phyloP scores from a whole-genome alignment of 495 filamentous ascomycete species.

The Zalerion maritima region DNA sequence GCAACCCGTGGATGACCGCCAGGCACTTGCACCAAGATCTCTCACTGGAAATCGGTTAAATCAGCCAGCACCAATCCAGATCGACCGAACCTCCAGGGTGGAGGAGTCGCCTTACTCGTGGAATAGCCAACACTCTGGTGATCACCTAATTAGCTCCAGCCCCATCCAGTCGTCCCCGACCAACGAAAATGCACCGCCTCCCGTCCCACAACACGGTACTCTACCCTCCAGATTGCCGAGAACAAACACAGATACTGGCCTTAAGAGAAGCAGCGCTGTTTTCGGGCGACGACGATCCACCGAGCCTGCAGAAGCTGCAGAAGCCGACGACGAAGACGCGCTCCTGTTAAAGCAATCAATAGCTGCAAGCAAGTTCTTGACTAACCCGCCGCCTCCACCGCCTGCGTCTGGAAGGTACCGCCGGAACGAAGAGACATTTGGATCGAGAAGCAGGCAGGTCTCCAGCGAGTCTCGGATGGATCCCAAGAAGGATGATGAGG shows the following conservation, averaged over 20 bases:
- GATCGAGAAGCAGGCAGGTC: conserved; percentile 20
- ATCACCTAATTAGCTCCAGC: conserved; percentile 39
- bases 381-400: conserved; percentile 8
- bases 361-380: conserved; percentile 31
- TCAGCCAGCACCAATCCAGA: conserved; percentile 41
- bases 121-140: conserved; percentile 51
- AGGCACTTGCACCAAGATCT: conserved; percentile 18
- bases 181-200: conserved; percentile 15
- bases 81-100: conserved; percentile 39
- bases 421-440: conserved; percentile 16
- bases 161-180: conserved; percentile 16
- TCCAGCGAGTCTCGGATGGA: conserved; percentile 18
- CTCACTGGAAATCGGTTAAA: conserved; percentile 23
- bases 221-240: conserved; percentile 6
- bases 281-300: conserved; percentile 29
- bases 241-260: conserved; percentile 21
- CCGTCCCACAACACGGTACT: conserved; percentile 19
- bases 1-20: conserved; percentile 20
- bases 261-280: conserved; percentile 34
- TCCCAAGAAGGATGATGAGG: conserved; percentile 27
- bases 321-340: conserved; percentile 55
- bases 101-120: conserved; percentile 52
- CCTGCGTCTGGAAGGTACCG: conserved; percentile 18
- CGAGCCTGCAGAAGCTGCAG: conserved; percentile 18
- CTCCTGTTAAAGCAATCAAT: conserved; percentile 49